Evolutionary conservation across 2,329 filamentous ascomycete species (phyloP), one percentile per base, ranked within the genome.

Genomic region (Ceratocystis diversiconidia): DNA sequence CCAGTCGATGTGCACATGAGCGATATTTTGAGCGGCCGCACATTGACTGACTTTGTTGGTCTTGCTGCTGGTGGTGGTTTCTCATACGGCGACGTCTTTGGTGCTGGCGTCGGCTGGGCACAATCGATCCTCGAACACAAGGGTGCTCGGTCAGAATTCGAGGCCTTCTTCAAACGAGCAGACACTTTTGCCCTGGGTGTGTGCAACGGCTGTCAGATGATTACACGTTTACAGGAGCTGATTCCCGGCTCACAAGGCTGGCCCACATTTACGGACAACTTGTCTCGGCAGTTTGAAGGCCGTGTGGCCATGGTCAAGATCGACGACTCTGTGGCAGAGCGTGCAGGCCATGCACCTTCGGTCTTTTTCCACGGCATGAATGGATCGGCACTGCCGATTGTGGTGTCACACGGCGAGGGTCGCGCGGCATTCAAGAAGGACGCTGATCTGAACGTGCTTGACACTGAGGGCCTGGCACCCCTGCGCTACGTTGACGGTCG

Each of bases 151-250:
- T 80, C 81, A 66, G 88, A 92, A 70, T 96, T 97, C 77, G 79
- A 87, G 71, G 76, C 79, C 61, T 97, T 96, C 82, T 97, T 97
- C 78, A 82, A 85, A 70, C 85, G 94, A 36, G 83, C 86, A 3
- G 90, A 96, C 73, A 97, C 94, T 0, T 97, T 99, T 75, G 81
- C 90, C 0, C 82, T 99, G 0, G 94, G 94, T 71, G 90, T 97
- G 43, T 97, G 94, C 82, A 99, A 99, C 74, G 94, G 94, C 62
- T 97, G 94, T 73, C 94, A 99, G 76, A 95, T 97, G 84, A 79
- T 97, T 50, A 88, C 88, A 5, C 85, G 90, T 62, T 74, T 76
- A 76, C 90, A 90, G 72, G 85, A 87, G 67, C 79, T 96, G 64
- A 95, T 96, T 69, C 92, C 91, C 0, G 92, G 91, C n/a, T 85